Evolutionary conservation across 2,329 filamentous ascomycete species (phyloP), one percentile per base, ranked within the genome.

Genomic region (Lanzia echinophila): DNA sequence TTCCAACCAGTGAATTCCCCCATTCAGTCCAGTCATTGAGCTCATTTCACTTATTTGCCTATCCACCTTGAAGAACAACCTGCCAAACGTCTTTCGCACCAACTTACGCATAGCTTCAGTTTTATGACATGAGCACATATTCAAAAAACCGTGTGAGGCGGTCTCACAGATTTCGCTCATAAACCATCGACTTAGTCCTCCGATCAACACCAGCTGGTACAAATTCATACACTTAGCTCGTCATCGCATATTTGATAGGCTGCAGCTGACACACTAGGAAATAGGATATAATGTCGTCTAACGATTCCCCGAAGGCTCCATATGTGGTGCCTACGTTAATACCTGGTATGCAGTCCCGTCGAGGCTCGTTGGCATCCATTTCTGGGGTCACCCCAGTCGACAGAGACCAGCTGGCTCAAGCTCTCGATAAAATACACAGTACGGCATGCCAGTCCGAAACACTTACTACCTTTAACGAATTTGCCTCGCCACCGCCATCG

Each of bases 401-500:
- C 68, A 87, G 82, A 66, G 87, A 90, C 58, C 84, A 88, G 54
- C 77, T 92, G 36, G 83, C 87, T 33, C 82, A 89, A 58, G 81
- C 86, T 17, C 82, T 96, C 57, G 87, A 95, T 70, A 85, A 88
- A 63, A 96, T 96, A 61, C 92, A 96, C 70, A 90, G 78, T 48
- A 84, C 88, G 6, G 90, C 91, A n/a, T 95, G 88, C 65, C 87
- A 88, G 67, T 88, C 88, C 33, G 87, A 87, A 58, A 82, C 84
- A 33, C 77, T 97, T 46, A 97, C 92, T 2, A 95, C 90, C 8
- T 97, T 97, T 72, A 95, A 95, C 71, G 91, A 96, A 66, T 91
- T 95, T 65, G 88, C 87, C 1, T 79, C 86, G 1, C 84, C 85
- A 5, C 84, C 87, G 0, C 73, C 77, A 2, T 75, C 79, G 1